Base-by-base conservation (phyloP, 345 rosid genomes). In the Lumnitzera racemosa region DNA sequence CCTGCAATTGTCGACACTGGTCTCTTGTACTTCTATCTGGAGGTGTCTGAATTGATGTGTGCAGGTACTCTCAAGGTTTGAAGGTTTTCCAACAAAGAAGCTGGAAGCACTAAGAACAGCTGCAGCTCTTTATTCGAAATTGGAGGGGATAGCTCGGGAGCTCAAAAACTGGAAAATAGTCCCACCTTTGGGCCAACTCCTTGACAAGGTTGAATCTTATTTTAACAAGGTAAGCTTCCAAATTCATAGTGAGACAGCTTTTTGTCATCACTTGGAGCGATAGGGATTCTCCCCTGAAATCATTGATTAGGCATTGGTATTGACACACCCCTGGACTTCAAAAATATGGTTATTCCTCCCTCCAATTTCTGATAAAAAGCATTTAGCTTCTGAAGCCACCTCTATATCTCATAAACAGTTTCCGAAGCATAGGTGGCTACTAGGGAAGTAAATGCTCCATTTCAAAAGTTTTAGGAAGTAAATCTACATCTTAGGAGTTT, bases 81-180 rank as follows among this genome's bases (percentile, higher is more conserved):
- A 87, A 75, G 86, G 77, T 54, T 87, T 87, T 64, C 86, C 90
- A 5, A 75, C 75, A 47, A 84, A 76, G 72, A 84, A 84, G 72
- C 63, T 87, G 31, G 84, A 84, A 72, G 78, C 71, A 56, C 51
- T 87, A 31, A 80, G 95, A 67, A 68, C 75, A 51, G 83, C 81
- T 16, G 78, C 84, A 63, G 84, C 82, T 20, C 63, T 84, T 61
- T 78, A 73, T 67, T 62, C 55, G 36, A 87, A 78, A 73, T 61
- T 82, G 62, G 71, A 82, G 27, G 76, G 79, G 15, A 76, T 84
- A 9, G 47, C 64, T 14, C 54, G 63, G 29, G 78, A 81, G 62
- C 73, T 87, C 62, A 61, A 76, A 57, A 81, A 76, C 54, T 86
- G 87, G 90, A 80, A 81, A 57, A 65, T 73, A 1, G 80, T 49